A percentile compares a stretch with the other conserved stretches of the same genome.
Evolutionary conservation across 2,329 filamentous ascomycete genomes (phyloP).

Genomic region (Microcyclosporella mali): DNA sequence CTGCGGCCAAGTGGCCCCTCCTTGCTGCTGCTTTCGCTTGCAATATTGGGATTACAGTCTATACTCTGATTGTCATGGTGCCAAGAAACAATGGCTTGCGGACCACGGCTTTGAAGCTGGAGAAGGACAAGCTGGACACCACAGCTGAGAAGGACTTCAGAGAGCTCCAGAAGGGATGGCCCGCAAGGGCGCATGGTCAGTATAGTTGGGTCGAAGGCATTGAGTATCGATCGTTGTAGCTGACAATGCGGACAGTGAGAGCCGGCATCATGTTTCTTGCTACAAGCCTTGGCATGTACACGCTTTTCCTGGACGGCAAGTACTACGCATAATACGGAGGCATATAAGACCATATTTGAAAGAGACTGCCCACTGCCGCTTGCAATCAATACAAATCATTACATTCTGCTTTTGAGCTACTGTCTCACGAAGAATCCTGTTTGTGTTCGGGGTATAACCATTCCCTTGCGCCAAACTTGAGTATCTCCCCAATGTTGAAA

Average conservation of each 20-base stretch:
- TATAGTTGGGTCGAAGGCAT: not conserved
- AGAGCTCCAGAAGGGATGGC: constrained; percentile 24
- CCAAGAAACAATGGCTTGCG: constrained; percentile 29
- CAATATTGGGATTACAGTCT: constrained; percentile 27
- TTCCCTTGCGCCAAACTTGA: no score
- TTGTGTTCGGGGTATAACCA: no score
- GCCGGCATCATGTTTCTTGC: constrained; percentile 22
- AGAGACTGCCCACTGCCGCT: constrained; percentile 1
- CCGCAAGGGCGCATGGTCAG: constrained; percentile 25
- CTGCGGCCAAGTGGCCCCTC: constrained; percentile 23
- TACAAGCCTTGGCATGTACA: constrained; percentile 9
- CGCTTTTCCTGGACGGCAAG: constrained; percentile 11
- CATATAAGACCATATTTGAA: not conserved
- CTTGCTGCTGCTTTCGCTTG: constrained; percentile 18
- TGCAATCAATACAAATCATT: constrained; percentile 6
- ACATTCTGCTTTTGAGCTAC: not conserved
- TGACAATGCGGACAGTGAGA: constrained; percentile 14
- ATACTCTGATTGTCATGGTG: constrained; percentile 27
- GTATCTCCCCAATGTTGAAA: no score
- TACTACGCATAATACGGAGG: not conserved
- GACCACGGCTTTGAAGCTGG: constrained; percentile 18
- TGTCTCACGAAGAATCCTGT: no score
- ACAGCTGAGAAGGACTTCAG: constrained; percentile 27
- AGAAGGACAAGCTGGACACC: constrained; percentile 20
- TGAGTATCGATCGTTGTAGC: not conserved